Evolutionary conservation across 306 rosid species (phyloP).

Genomic region (Lathyrus aphaca): DNA sequence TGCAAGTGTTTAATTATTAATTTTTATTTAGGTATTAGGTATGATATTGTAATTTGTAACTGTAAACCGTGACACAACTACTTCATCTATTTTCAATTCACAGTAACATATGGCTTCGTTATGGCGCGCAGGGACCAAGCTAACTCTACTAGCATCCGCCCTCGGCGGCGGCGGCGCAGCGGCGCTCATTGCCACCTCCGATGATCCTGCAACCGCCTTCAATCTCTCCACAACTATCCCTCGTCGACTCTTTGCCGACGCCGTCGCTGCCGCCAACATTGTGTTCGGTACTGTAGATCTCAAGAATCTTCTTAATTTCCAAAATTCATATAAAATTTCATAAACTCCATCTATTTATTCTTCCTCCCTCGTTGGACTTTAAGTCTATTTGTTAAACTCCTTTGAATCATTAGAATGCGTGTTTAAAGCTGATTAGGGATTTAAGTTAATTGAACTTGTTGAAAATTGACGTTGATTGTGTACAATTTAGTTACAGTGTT

Average conservation of each 20-base stretch:
- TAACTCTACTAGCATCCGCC: conserved; percentile 61
- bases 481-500: not conserved
- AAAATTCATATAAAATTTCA: conserved; percentile 1
- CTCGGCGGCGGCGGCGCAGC: conserved; percentile 65
- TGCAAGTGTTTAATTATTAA: too few relatives aligned
- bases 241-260: conserved; percentile 72
- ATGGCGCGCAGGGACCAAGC: conserved; percentile 75
- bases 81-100: not conserved
- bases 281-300: conserved; percentile 69
- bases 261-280: conserved; percentile 71
- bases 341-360: not conserved
- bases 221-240: conserved; percentile 80
- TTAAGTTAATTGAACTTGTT: conserved; percentile 29
- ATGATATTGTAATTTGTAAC: not conserved
- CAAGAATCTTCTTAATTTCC: conserved; percentile 5
- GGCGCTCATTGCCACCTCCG: conserved; percentile 73
- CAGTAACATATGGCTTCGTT: conserved; percentile 65
- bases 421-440: conserved; percentile 32
- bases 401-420: conserved; percentile 16
- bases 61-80: conserved; percentile 2
- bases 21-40: not conserved
- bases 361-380: too few relatives aligned
- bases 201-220: conserved; percentile 69
- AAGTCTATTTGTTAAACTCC: not conserved
- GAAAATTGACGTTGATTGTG: conserved; percentile 6